Evolutionary conservation across 345 rosid genomes (phyloP).

Genomic region (Triadica sebifera): DNA sequence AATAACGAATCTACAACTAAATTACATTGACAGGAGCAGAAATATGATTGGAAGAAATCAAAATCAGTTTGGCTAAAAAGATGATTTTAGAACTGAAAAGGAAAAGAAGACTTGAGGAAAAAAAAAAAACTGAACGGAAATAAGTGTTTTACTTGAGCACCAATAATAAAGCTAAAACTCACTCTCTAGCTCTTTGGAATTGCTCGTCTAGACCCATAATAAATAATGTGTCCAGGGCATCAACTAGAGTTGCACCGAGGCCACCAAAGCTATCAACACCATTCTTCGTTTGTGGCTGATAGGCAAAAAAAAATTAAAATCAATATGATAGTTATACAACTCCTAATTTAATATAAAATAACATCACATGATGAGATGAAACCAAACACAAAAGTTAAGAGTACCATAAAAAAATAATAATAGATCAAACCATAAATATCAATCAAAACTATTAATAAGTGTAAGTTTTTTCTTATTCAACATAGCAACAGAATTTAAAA

Average conservation of each 20-base stretch:
- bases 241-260: conserved; percentile 95
- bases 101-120: neutral
- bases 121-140: neutral
- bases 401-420: neutral
- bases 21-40: neutral
- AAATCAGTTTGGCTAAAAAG: neutral
- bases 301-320: neutral
- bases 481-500: neutral
- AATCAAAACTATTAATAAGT: neutral
- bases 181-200: conserved; percentile 93
- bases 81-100: neutral
- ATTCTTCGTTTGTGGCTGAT: conserved; percentile 80
- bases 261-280: conserved; percentile 97
- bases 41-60: neutral
- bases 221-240: conserved; percentile 83
- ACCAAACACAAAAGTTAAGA: neutral
- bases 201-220: conserved; percentile 95
- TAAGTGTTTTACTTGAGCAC: neutral
- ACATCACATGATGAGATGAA: neutral
- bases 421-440: neutral
- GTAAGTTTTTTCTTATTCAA: neutral
- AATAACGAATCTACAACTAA: neutral
- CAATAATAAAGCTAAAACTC: conserved; percentile 35
- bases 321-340: conserved; percentile 6
- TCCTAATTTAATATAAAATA: neutral